phyloP scores from a whole-genome alignment of 371 early-diverging fungal genomes.

The Syncephalastrum sp. region DNA sequence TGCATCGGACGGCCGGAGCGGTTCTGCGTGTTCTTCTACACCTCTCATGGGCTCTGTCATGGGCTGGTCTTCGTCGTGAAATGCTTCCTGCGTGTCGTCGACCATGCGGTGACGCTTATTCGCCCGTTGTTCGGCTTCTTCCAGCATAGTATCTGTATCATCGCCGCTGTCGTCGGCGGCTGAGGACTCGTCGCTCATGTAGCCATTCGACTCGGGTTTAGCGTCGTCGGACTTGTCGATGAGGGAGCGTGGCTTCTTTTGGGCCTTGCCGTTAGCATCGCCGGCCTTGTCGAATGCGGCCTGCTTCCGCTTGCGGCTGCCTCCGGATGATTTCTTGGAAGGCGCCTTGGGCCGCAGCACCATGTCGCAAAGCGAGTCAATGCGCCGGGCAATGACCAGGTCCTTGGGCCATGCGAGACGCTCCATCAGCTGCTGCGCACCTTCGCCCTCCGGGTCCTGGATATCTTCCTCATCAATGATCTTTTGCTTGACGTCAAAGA shows the following conservation, averaged over 20 bases:
- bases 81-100: constrained; percentile 2
- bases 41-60: background rate
- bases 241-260: too few species aligned
- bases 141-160: constrained; percentile 48
- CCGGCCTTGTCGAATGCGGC: background rate
- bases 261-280: constrained; percentile 2
- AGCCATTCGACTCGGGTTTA: background rate
- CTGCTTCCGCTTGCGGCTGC: constrained; percentile 28
- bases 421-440: constrained; percentile 27
- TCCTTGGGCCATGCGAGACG: constrained; percentile 65
- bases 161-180: constrained; percentile 37
- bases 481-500: constrained; percentile 40
- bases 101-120: constrained; percentile 11
- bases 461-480: constrained; percentile 23
- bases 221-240: too few species aligned
- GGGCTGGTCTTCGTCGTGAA: background rate
- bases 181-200: constrained; percentile 1
- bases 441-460: constrained; percentile 22
- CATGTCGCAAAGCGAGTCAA: constrained; percentile 59
- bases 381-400: constrained; percentile 57
- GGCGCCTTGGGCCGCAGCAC: constrained; percentile 56
- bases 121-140: constrained; percentile 29
- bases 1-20: too few species aligned
- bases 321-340: constrained; percentile 24
- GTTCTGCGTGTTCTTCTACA: too few species aligned